These are phyloP conservation scores for Diphasiastrum complanatum DNA, from an alignment of 83 land plant genomes.

Conservation along the genomic window DNA sequence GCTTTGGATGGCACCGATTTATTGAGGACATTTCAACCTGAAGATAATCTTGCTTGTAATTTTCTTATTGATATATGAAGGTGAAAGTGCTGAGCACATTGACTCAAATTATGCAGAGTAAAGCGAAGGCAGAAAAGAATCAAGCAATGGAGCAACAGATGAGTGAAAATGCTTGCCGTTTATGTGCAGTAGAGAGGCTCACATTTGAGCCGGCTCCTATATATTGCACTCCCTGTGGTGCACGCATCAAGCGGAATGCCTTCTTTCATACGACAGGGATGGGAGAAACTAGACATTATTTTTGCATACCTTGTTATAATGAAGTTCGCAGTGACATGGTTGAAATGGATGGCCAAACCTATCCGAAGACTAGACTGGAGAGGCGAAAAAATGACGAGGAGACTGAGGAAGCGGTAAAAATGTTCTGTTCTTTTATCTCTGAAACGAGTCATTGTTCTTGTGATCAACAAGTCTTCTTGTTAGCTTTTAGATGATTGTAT, in stretches of 20 bases:
- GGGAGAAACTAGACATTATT: slow-evolving; percentile 64
- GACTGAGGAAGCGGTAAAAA: slow-evolving; percentile 75
- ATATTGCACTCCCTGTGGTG: slow-evolving; percentile 78
- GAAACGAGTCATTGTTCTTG: background rate
- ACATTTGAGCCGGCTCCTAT: slow-evolving; percentile 86
- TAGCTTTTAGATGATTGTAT: too few relatives aligned
- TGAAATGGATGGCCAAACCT: slow-evolving; percentile 43
- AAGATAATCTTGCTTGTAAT: background rate
- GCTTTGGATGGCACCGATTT: background rate
- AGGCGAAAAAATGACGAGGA: slow-evolving; percentile 86
- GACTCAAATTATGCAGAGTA: slow-evolving; percentile 45
- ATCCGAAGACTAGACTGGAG: slow-evolving; percentile 58
- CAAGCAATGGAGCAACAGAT: slow-evolving; percentile 79
- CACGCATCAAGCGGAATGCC: slow-evolving; percentile 82
- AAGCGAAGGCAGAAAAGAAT: slow-evolving; percentile 85
- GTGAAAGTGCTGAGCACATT: slow-evolving; percentile 1
- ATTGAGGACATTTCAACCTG: background rate
- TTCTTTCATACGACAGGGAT: slow-evolving; percentile 56
- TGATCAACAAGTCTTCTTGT: background rate
- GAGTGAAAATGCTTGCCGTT: slow-evolving; percentile 83
- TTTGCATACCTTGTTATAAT: slow-evolving; percentile 81
- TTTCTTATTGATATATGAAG: background rate
- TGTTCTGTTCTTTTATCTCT: background rate
- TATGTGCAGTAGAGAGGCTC: slow-evolving; percentile 83
- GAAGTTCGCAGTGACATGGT: slow-evolving; percentile 58